Evolutionary conservation across 768 basidiomycete genomes (phyloP).

Genomic region (Tulasnella sp.): DNA sequence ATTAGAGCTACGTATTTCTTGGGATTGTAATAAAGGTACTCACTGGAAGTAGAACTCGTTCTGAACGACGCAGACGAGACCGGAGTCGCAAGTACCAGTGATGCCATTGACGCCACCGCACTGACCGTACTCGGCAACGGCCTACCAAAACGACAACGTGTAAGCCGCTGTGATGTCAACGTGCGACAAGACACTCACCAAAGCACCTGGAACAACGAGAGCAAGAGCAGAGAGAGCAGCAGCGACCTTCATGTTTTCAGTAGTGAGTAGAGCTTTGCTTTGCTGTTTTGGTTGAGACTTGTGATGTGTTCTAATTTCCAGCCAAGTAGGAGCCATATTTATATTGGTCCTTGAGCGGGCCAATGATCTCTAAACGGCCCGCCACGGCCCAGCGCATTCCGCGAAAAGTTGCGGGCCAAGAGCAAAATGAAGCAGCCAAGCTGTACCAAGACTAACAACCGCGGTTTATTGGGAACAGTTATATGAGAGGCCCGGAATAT

Average conservation of each 20-base stretch:
- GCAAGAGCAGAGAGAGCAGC: neutral
- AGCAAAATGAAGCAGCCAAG: neutral
- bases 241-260: neutral
- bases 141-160: neutral
- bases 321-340: neutral
- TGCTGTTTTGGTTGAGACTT: neutral
- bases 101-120: neutral
- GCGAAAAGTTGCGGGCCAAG: neutral
- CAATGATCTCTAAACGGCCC: neutral
- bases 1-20: too few species aligned
- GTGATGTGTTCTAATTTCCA: neutral
- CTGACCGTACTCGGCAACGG: neutral
- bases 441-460: neutral
- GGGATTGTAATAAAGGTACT: too few species aligned
- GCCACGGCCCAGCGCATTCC: neutral
- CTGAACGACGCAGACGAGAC: neutral
- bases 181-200: neutral
- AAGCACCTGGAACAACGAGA: neutral
- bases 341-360: neutral
- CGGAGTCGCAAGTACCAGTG: neutral
- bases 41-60: neutral
- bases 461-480: neutral
- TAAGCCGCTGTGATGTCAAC: neutral
- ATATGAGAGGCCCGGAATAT: neutral
- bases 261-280: neutral